Evolutionary conservation across 441 rosid genomes (phyloP).

Genomic region (Mallotus japonicus): DNA sequence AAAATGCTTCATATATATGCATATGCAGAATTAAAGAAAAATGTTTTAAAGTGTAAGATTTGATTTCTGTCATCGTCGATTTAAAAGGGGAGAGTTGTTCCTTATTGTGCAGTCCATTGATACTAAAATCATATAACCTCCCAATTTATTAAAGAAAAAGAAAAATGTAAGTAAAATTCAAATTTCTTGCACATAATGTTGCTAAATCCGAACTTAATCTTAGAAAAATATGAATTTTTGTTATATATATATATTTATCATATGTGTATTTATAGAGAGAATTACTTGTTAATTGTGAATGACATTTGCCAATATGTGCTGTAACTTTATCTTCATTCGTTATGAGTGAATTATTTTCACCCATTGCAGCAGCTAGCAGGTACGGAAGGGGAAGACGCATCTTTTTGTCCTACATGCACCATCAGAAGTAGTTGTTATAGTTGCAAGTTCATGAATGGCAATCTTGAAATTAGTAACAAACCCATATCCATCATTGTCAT

Average conservation of each 20-base stretch:
- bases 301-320: not conserved
- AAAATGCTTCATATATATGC: no score
- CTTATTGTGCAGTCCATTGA: no score
- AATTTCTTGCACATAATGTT: no score
- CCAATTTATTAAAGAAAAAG: no score
- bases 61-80: no score
- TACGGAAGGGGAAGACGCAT: not conserved
- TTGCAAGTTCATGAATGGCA: conserved; percentile 23
- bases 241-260: not conserved
- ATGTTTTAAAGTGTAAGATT: no score
- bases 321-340: not conserved
- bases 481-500: conserved; percentile 13
- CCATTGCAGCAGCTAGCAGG: not conserved
- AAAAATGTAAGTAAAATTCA: no score
- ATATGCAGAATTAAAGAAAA: no score
- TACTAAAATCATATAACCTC: no score
- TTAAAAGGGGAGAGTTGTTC: no score
- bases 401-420: not conserved
- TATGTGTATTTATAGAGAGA: not conserved
- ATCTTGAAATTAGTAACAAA: conserved; percentile 12
- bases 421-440: not conserved
- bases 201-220: no score
- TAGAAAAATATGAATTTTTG: not conserved
- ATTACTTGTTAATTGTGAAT: not conserved
- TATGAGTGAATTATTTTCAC: conserved; percentile 12